Conservation (phyloP, 2,329 filamentous ascomycete species). For the Biscogniauxia sp. region DNA sequence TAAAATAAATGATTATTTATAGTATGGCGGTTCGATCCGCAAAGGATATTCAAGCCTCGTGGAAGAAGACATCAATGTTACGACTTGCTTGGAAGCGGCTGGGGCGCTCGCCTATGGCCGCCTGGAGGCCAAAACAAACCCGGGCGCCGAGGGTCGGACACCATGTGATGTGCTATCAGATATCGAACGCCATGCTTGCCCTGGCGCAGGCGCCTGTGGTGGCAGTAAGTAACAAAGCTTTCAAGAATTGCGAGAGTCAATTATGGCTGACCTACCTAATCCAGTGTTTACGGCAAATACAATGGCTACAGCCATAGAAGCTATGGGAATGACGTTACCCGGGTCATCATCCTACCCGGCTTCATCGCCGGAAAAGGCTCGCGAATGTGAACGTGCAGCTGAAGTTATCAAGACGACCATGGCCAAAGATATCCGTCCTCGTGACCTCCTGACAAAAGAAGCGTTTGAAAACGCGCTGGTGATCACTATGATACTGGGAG, state of each 20-base stretch:
- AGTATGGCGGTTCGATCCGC: slow-evolving; percentile 84
- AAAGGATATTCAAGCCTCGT: slow-evolving; percentile 80
- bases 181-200: slow-evolving; percentile 76
- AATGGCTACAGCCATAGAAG: slow-evolving; percentile 88
- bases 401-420: slow-evolving; percentile 76
- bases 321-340: slow-evolving; percentile 78
- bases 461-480: slow-evolving; percentile 87
- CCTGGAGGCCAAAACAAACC: slow-evolving; percentile 65
- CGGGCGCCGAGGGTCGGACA: slow-evolving; percentile 61
- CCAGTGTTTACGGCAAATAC: slow-evolving; percentile 87
- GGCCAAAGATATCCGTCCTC: slow-evolving; percentile 77
- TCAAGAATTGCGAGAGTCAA: too few species aligned
- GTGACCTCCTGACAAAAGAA: slow-evolving; percentile 74
- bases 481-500: slow-evolving; percentile 88
- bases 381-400: slow-evolving; percentile 80
- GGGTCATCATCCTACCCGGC: slow-evolving; percentile 84
- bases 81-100: slow-evolving; percentile 82
- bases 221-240: slow-evolving; percentile 40
- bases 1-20: neutral
- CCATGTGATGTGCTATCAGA: slow-evolving; percentile 81
- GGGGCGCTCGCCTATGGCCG: slow-evolving; percentile 79
- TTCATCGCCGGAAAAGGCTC: slow-evolving; percentile 75
- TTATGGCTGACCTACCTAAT: too few species aligned
- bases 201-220: slow-evolving; percentile 70
- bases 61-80: slow-evolving; percentile 80